Evolutionary conservation across 164 flowering plant genomes (phyloP).

Genomic region (Dillenia suffruticosa): DNA sequence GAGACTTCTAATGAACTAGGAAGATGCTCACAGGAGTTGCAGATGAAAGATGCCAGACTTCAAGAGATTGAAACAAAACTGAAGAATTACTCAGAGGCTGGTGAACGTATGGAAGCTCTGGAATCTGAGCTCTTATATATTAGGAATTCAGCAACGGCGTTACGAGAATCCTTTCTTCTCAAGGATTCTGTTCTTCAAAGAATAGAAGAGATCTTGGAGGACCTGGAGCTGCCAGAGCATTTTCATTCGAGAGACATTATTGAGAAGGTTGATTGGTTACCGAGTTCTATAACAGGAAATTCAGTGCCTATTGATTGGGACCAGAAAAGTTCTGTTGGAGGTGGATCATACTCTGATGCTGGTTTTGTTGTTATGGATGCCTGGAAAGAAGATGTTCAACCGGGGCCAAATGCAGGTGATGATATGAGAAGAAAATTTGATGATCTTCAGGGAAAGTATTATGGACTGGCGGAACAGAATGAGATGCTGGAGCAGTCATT

Average conservation of each 20-base stretch:
- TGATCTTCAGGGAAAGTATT: slow-evolving; percentile 77
- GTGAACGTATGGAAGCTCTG: slow-evolving; percentile 95
- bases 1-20: slow-evolving; percentile 74
- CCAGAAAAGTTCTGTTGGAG: slow-evolving; percentile 60
- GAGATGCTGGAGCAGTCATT: slow-evolving; percentile 98
- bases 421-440: slow-evolving; percentile 73
- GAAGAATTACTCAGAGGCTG: slow-evolving; percentile 75
- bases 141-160: slow-evolving; percentile 89
- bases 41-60: slow-evolving; percentile 56
- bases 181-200: slow-evolving; percentile 94
- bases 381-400: slow-evolving; percentile 60
- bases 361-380: slow-evolving; percentile 57
- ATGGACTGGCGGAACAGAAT: slow-evolving; percentile 92
- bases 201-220: slow-evolving; percentile 93
- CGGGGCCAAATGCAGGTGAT: slow-evolving; percentile 39
- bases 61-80: slow-evolving; percentile 69
- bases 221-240: slow-evolving; percentile 88
- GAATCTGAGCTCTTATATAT: slow-evolving; percentile 98
- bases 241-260: slow-evolving; percentile 75
- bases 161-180: slow-evolving; percentile 90
- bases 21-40: slow-evolving; percentile 66
- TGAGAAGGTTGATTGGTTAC: slow-evolving; percentile 91
- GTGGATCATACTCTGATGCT: slow-evolving; percentile 65
- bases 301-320: slow-evolving; percentile 68
- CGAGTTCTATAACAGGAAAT: slow-evolving; percentile 57